A percentile compares a stretch with the other conserved stretches of the same genome.
Conservation (phyloP, 495 filamentous ascomycete genomes). For the Penicillium daleae region DNA sequence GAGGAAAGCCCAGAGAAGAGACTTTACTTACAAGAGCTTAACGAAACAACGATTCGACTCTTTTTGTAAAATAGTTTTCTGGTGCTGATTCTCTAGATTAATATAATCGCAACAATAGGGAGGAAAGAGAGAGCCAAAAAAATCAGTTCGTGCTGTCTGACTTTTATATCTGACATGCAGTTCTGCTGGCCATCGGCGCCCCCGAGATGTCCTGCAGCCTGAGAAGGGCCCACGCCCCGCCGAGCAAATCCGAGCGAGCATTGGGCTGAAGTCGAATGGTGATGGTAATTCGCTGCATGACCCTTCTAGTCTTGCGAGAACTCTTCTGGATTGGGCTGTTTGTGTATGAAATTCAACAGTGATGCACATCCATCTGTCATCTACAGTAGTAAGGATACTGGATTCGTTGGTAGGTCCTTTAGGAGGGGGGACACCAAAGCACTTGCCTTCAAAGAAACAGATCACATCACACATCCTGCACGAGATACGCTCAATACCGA, state of each 20-base stretch:
- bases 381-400: neutral
- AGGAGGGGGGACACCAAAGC: neutral
- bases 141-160: neutral
- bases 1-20: neutral
- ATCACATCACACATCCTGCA: neutral
- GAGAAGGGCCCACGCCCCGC: conserved; percentile 15
- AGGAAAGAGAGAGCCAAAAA: neutral
- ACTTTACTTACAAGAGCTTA: neutral
- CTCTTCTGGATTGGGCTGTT: neutral
- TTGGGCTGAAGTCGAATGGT: neutral
- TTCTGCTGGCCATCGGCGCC: conserved; percentile 26
- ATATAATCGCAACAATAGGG: neutral
- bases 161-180: conserved; percentile 32
- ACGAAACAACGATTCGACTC: neutral
- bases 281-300: neutral
- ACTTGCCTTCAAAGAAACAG: neutral
- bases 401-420: neutral
- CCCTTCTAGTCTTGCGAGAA: too few relatives aligned
- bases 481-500: neutral
- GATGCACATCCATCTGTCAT: neutral
- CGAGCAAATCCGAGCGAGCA: conserved; percentile 1
- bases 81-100: neutral
- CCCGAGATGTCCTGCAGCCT: conserved; percentile 25
- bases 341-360: neutral
- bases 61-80: neutral